phyloP scores from a whole-genome alignment of 768 basidiomycete genomes.

The Tremella mesenterica region DNA sequence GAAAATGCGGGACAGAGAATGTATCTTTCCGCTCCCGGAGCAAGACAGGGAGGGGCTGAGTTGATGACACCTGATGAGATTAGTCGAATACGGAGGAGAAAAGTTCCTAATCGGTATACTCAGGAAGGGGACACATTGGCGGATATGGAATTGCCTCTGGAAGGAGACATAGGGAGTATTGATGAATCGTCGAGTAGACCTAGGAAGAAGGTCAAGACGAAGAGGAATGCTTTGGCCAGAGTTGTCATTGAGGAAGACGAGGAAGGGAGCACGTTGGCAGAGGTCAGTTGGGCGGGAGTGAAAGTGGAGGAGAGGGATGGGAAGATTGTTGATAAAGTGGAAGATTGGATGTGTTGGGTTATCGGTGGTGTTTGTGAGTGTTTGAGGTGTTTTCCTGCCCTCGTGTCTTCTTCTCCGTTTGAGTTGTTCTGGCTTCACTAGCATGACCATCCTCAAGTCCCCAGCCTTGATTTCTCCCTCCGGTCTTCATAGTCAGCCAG shows the following conservation, averaged over 20 bases:
- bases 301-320: not conserved
- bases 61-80: conserved; percentile 1
- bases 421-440: no score
- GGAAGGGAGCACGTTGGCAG: conserved; percentile 13
- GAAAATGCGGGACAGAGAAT: conserved; percentile 51
- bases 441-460: no score
- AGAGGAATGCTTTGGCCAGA: conserved; percentile 27
- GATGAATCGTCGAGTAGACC: not conserved
- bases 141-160: conserved; percentile 5
- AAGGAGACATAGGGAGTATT: no score
- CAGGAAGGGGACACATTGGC: not conserved
- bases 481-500: no score
- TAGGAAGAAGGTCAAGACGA: conserved; percentile 15
- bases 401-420: no score
- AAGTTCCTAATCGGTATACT: not conserved
- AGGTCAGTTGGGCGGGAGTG: conserved; percentile 23
- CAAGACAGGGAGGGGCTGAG: conserved; percentile 47
- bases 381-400: no score
- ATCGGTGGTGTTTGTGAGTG: conserved; percentile 81
- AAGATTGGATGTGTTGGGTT: conserved; percentile 92
- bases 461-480: no score
- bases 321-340: conserved; percentile 65
- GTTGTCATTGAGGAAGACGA: conserved; percentile 27
- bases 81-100: not conserved
- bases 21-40: conserved; percentile 81